Evolutionary conservation across 441 rosid genomes (phyloP).

Genomic region (Theobroma grandiflorum): DNA sequence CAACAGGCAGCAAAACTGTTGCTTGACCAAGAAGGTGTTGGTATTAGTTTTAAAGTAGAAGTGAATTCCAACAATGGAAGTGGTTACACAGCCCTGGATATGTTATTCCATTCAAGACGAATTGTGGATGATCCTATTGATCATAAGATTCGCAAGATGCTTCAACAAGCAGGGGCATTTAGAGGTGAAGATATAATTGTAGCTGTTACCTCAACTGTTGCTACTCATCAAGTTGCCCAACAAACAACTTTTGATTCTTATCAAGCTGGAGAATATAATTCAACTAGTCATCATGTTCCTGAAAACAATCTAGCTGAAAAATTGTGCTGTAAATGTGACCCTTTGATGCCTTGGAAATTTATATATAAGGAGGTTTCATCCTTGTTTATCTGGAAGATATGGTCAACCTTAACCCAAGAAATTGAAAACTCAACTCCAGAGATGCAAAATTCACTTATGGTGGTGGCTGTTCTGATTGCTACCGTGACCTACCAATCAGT

Average conservation of each 20-base stretch:
- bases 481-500: neutral
- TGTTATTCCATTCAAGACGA: neutral
- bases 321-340: neutral
- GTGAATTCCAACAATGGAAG: neutral
- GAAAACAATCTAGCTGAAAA: too few species aligned
- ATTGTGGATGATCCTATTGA: neutral
- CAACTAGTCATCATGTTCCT: neutral
- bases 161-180: neutral
- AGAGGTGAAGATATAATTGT: neutral
- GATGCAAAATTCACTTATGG: neutral
- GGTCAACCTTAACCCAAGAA: neutral
- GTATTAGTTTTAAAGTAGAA: neutral
- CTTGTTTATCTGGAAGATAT: neutral
- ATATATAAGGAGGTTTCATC: neutral
- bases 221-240: neutral
- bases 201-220: neutral
- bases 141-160: neutral
- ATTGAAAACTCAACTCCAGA: neutral
- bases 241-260: too few species aligned
- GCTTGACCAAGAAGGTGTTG: neutral
- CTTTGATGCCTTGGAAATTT: neutral
- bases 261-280: neutral
- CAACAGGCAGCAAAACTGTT: neutral
- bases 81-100: neutral
- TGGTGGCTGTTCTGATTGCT: constrained; percentile 2